These are phyloP conservation scores for Boletus pseudopeckii DNA, from an alignment of 768 basidiomycete genomes.

Conservation along the genomic window DNA sequence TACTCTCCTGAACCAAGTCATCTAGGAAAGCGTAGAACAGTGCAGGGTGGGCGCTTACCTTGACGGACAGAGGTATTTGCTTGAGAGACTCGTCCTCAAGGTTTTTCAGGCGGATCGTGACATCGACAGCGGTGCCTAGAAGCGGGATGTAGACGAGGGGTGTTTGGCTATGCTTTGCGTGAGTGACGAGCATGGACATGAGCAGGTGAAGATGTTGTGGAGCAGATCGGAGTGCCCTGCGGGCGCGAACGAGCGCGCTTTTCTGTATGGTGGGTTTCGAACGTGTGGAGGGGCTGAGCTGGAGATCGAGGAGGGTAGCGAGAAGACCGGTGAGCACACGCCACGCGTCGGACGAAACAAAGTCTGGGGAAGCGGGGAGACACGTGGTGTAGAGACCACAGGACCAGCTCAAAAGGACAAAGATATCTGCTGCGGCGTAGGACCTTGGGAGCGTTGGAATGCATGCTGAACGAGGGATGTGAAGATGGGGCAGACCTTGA, in stretches of 20 bases:
- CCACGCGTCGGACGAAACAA: conserved; percentile 49
- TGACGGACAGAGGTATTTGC: conserved; percentile 43
- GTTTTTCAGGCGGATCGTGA: conserved; percentile 63
- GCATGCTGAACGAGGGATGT: neutral
- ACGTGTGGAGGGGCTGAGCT: conserved; percentile 48
- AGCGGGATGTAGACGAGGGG: conserved; percentile 46
- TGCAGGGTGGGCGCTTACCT: conserved; percentile 33
- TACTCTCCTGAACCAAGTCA: conserved; percentile 41
- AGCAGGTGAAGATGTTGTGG: conserved; percentile 46
- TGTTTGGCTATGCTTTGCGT: conserved; percentile 47
- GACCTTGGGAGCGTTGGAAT: conserved; percentile 33
- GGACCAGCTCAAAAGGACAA: conserved; percentile 71
- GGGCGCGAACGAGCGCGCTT: conserved; percentile 55
- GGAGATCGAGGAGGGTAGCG: conserved; percentile 56
- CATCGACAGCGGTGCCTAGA: conserved; percentile 67
- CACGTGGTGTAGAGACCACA: conserved; percentile 59
- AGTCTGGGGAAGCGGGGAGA: conserved; percentile 41
- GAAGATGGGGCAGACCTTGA: conserved; percentile 45
- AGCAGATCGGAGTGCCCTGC: conserved; percentile 69
- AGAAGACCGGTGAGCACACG: conserved; percentile 51
- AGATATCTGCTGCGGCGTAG: conserved; percentile 57
- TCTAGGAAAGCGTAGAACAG: neutral
- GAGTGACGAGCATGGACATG: conserved; percentile 51
- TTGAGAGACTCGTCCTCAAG: conserved; percentile 42
- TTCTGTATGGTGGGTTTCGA: conserved; percentile 60